Evolutionary conservation across 2,329 filamentous ascomycete genomes (phyloP).

Genomic region (Cryphonectria nitschkei): DNA sequence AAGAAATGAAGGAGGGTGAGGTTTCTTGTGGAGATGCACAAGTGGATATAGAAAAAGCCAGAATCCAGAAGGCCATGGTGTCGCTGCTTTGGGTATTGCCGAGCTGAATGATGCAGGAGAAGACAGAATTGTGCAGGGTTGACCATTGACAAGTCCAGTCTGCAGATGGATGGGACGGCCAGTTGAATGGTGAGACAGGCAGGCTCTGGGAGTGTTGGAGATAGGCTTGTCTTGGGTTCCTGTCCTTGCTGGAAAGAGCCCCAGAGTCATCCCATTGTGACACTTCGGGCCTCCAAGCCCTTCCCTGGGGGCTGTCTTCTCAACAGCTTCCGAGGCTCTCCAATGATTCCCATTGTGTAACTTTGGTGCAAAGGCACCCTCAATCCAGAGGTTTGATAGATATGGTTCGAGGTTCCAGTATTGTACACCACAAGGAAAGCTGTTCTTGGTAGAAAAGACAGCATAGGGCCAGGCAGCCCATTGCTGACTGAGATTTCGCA

Average conservation of each 20-base stretch:
- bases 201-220: not conserved
- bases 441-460: not conserved
- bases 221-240: not conserved
- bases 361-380: not conserved
- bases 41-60: not conserved
- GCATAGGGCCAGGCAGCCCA: not conserved
- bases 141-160: not conserved
- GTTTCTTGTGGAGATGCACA: not conserved
- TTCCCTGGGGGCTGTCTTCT: fast-evolving
- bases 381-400: not conserved
- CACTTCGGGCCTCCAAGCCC: not conserved
- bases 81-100: not conserved
- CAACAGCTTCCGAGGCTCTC: not conserved
- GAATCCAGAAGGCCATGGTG: not conserved
- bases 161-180: not conserved
- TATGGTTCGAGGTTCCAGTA: not conserved
- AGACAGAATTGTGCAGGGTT: not conserved
- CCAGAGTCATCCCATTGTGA: not conserved
- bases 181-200: not conserved
- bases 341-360: no score
- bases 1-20: not conserved
- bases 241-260: not conserved
- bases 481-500: not conserved
- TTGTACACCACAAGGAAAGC: not conserved
- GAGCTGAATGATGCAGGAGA: not conserved